Evolutionary conservation across 2,329 filamentous ascomycete genomes (phyloP).

Genomic region (Penicillium sp.): DNA sequence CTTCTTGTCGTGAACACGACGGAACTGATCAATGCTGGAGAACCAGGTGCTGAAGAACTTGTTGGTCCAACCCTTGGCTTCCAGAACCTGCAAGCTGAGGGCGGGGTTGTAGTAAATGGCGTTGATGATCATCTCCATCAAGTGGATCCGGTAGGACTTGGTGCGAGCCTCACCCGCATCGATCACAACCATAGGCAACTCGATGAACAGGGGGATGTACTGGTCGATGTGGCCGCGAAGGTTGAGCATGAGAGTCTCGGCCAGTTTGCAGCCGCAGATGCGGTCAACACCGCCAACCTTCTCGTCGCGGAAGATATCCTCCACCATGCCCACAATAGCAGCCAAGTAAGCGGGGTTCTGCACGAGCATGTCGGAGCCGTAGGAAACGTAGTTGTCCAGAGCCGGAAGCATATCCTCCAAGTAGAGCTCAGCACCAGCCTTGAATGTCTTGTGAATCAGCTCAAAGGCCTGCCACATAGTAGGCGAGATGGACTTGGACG

Average conservation of each 20-base stretch:
- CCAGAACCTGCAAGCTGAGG: constrained; percentile 78
- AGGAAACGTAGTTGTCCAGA: constrained; percentile 95
- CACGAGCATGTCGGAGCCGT: constrained; percentile 71
- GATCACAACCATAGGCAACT: constrained; percentile 79
- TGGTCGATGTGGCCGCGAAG: constrained; percentile 82
- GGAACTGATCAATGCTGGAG: constrained; percentile 88
- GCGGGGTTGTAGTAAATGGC: constrained; percentile 94
- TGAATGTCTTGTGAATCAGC: constrained; percentile 93
- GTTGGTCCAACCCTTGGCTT: constrained; percentile 90
- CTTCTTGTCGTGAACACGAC: constrained; percentile 96
- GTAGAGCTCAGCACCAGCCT: constrained; percentile 92
- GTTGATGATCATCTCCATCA: constrained; percentile 99
- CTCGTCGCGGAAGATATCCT: constrained; percentile 86
- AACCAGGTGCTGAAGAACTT: constrained; percentile 99
- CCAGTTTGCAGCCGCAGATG: constrained; percentile 95
- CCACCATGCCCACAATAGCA: constrained; percentile 87
- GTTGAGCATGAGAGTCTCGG: constrained; percentile 95
- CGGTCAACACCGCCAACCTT: constrained; percentile 91
- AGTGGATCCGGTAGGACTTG: constrained; percentile 88
- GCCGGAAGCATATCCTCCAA: constrained; percentile 98
- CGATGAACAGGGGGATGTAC: constrained; percentile 81
- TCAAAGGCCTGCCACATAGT: constrained; percentile 99
- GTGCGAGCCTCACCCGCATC: constrained; percentile 69
- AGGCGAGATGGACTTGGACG: constrained; percentile 87
- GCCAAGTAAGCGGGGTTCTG: constrained; percentile 82